Conservation (phyloP, 805 yeast species). For the Myxozyma geophila region DNA sequence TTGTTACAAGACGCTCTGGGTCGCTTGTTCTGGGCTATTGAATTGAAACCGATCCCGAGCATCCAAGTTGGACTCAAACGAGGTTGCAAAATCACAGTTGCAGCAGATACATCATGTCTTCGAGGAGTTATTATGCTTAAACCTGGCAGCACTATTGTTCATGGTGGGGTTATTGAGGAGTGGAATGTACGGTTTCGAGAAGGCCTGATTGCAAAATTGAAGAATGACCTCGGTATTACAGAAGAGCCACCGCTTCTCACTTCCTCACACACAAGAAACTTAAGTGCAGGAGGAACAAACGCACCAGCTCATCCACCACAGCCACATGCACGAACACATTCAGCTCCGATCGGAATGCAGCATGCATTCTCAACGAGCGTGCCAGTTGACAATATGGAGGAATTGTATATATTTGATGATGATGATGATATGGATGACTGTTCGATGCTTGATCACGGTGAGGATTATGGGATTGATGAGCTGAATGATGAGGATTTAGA, state of each 20-base stretch:
- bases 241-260: not conserved
- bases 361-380: not conserved
- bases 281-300: not conserved
- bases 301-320: not conserved
- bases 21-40: conserved; percentile 28
- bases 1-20: conserved; percentile 33
- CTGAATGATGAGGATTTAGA: conserved; percentile 15
- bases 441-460: not conserved
- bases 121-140: conserved; percentile 28
- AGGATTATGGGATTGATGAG: conserved; percentile 2
- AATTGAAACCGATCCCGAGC: conserved; percentile 15
- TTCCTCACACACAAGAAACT: not conserved
- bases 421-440: not conserved
- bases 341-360: not conserved
- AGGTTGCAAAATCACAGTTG: conserved; percentile 24
- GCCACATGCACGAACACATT: not conserved
- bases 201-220: conserved; percentile 1
- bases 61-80: conserved; percentile 29
- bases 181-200: conserved; percentile 27
- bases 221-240: not conserved
- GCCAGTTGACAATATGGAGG: not conserved
- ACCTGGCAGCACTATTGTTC: conserved; percentile 18
- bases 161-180: conserved; percentile 26
- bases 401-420: not conserved
- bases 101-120: not conserved